phyloP scores from a whole-genome alignment of 768 basidiomycete genomes.

The Pseudohyphozyma bogoriensis region DNA sequence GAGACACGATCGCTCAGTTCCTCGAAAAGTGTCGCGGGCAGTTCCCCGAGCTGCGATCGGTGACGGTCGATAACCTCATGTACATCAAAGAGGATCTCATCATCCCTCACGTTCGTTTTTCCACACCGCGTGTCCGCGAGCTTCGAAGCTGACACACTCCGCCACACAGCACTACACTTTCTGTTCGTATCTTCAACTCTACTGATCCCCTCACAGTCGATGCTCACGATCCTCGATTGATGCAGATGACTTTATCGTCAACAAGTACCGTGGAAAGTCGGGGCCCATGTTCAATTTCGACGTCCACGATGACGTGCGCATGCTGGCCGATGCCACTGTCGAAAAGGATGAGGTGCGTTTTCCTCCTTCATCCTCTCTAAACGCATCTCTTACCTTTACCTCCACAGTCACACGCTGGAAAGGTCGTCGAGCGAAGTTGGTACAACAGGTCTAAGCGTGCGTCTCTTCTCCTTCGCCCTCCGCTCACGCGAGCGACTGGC shows the following conservation, averaged over 20 bases:
- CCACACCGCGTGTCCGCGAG: not conserved
- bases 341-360: constrained; percentile 83
- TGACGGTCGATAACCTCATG: constrained; percentile 94
- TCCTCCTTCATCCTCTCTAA: not conserved
- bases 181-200: constrained; percentile 49
- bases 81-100: constrained; percentile 97
- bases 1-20: constrained; percentile 75
- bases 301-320: constrained; percentile 93
- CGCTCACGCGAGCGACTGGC: not conserved
- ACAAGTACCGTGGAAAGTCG: constrained; percentile 96
- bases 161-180: constrained; percentile 81
- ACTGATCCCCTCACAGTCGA: not conserved
- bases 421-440: constrained; percentile 92
- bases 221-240: no score
- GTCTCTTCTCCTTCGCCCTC: not conserved
- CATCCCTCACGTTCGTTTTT: constrained; percentile 71
- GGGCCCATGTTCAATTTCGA: constrained; percentile 98
- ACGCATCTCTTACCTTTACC: not conserved
- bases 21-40: constrained; percentile 87
- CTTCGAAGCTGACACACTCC: constrained; percentile 1
- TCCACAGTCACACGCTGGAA: constrained; percentile 66
- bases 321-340: constrained; percentile 84
- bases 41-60: constrained; percentile 79
- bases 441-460: constrained; percentile 80
- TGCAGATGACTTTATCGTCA: constrained; percentile 63